phyloP scores from a whole-genome alignment of 352 stramenopile genomes.

The Globisporangium emineosum region DNA sequence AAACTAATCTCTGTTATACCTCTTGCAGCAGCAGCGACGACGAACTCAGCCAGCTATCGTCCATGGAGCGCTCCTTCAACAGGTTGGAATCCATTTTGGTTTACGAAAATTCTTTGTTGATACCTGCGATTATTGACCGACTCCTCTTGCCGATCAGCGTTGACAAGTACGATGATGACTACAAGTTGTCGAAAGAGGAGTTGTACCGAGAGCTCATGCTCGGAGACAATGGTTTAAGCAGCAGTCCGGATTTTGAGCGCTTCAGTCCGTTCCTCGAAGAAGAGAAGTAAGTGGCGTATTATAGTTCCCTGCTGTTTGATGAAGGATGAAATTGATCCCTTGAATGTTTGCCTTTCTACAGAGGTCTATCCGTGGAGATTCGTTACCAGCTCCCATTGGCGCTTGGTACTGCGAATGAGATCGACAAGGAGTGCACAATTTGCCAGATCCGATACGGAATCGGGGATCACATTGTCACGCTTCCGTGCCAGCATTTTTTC shows the following conservation, averaged over 20 bases:
- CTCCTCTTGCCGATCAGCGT: slow-evolving; percentile 14
- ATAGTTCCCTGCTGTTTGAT: background rate
- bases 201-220: slow-evolving; percentile 62
- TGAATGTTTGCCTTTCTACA: slow-evolving; percentile 18
- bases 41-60: slow-evolving; percentile 69
- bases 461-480: slow-evolving; percentile 78
- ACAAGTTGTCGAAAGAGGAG: slow-evolving; percentile 60
- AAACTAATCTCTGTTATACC: background rate
- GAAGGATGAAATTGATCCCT: too few relatives aligned
- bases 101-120: background rate
- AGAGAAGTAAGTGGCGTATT: slow-evolving; percentile 35
- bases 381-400: slow-evolving; percentile 79
- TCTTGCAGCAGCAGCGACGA: slow-evolving; percentile 67
- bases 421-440: slow-evolving; percentile 83
- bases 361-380: slow-evolving; percentile 72
- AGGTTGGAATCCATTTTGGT: slow-evolving; percentile 34
- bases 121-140: background rate
- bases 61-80: slow-evolving; percentile 55
- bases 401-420: slow-evolving; percentile 76
- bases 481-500: slow-evolving; percentile 86
- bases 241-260: slow-evolving; percentile 64
- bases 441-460: slow-evolving; percentile 83
- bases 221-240: slow-evolving; percentile 51
- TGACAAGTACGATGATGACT: slow-evolving; percentile 47
- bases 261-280: slow-evolving; percentile 76